phyloP scores from a whole-genome alignment of 1,284 basidiomycete genomes.

The Cutaneotrichosporon sp. region DNA sequence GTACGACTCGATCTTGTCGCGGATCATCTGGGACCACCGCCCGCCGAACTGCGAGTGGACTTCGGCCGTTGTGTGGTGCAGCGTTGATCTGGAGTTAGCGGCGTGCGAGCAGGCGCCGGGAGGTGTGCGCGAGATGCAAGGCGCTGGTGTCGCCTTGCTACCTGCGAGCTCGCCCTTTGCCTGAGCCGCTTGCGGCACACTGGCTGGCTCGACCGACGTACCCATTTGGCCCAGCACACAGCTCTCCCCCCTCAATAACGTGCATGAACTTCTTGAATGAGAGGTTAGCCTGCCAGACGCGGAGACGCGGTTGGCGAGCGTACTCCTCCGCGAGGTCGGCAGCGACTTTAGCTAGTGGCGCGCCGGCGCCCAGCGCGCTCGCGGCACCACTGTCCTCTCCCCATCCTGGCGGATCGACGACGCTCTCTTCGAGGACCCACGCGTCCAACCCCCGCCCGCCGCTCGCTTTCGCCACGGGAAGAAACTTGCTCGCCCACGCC shows the following conservation, averaged over 20 bases:
- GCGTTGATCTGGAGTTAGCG: constrained; percentile 33
- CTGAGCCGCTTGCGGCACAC: background rate
- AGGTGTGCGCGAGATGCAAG: too few species aligned
- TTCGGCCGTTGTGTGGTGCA: constrained; percentile 45
- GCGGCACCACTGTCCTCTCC: constrained; percentile 3
- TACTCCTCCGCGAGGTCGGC: constrained; percentile 5
- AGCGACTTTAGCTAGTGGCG: background rate
- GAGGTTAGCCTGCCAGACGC: constrained; percentile 41
- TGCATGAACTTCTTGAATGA: constrained; percentile 48
- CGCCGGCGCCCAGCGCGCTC: background rate
- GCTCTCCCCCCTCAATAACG: constrained; percentile 43
- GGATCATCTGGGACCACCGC: constrained; percentile 38
- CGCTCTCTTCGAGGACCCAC: constrained; percentile 87
- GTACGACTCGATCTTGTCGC: constrained; percentile 43
- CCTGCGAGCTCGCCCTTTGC: background rate
- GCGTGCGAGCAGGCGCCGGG: too few species aligned
- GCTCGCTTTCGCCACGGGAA: constrained; percentile 58
- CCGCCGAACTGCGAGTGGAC: constrained; percentile 45
- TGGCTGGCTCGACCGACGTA: constrained; percentile 19
- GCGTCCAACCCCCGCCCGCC: constrained; percentile 55
- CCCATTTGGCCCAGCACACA: constrained; percentile 38
- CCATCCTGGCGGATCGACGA: constrained; percentile 54
- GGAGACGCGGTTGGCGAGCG: constrained; percentile 32
- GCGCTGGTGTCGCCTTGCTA: too few species aligned
- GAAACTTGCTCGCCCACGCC: constrained; percentile 71